Conservation (phyloP, 306 rosid species). For the Cicer judaicum region DNA sequence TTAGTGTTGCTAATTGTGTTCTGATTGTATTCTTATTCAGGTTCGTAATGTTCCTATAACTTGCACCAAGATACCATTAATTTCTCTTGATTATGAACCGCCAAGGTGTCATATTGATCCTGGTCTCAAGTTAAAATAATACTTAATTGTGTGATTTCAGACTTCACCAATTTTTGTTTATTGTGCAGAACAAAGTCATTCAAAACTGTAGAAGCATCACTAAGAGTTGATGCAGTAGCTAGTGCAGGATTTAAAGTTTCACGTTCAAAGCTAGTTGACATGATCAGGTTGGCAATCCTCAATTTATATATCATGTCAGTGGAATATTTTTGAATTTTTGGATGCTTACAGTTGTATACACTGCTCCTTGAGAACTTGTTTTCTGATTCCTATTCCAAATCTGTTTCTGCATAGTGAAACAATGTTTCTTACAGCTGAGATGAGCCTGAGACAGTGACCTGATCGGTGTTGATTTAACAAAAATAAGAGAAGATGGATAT, state of each 20-base stretch:
- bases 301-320: neutral
- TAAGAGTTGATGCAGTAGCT: conserved; percentile 90
- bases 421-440: too few species aligned
- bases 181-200: conserved; percentile 76
- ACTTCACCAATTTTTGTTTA: conserved; percentile 6
- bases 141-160: conserved; percentile 8
- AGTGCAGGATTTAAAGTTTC: conserved; percentile 96
- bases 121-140: conserved; percentile 26
- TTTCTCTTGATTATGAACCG: conserved; percentile 88
- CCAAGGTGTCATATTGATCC: conserved; percentile 64
- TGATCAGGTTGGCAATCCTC: conserved; percentile 64
- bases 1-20: conserved; percentile 11
- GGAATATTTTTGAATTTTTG: neutral
- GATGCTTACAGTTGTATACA: conserved; percentile 7
- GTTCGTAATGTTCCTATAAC: conserved; percentile 87
- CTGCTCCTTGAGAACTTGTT: conserved; percentile 14
- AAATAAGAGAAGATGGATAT: too few species aligned
- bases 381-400: conserved; percentile 15
- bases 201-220: conserved; percentile 79
- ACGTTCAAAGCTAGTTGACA: conserved; percentile 86
- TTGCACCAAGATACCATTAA: conserved; percentile 78
- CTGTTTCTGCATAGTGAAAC: conserved; percentile 6
- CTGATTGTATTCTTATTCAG: conserved; percentile 55
- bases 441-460: too few species aligned
- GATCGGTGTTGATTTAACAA: too few species aligned